Percentiles rank a stretch among this genome's conserved stretches.
Evolutionary conservation across 352 stramenopile genomes (phyloP).

Genomic region (Pythium oligandrum): DNA sequence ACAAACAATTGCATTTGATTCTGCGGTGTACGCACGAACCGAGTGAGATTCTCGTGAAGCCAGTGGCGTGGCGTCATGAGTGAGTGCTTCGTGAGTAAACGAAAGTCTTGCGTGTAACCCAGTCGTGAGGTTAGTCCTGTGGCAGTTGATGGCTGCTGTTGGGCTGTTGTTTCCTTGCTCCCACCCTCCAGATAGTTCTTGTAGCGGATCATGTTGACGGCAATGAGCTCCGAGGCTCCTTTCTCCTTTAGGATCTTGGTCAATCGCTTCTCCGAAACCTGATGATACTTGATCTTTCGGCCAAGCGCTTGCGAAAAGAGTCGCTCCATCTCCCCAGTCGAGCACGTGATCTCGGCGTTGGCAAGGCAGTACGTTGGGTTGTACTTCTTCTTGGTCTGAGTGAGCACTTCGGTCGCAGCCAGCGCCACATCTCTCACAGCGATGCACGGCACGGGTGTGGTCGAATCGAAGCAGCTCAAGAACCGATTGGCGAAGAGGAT

Average conservation of each 20-base stretch:
- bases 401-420: slow-evolving; percentile 45
- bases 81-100: slow-evolving; percentile 38
- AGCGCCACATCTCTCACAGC: slow-evolving; percentile 56
- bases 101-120: slow-evolving; percentile 31
- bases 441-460: slow-evolving; percentile 59
- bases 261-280: slow-evolving; percentile 36
- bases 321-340: slow-evolving; percentile 33
- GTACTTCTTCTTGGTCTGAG: slow-evolving; percentile 34
- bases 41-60: slow-evolving; percentile 28
- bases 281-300: slow-evolving; percentile 47
- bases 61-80: slow-evolving; percentile 40
- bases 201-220: slow-evolving; percentile 40
- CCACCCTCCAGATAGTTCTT: slow-evolving; percentile 40
- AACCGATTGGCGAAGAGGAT: slow-evolving; percentile 65
- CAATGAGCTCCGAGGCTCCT: slow-evolving; percentile 38
- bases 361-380: slow-evolving; percentile 53
- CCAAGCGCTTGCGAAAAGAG: slow-evolving; percentile 31
- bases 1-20: slow-evolving; percentile 81
- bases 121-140: not conserved
- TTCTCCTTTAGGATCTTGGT: slow-evolving; percentile 47
- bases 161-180: too few species aligned
- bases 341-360: slow-evolving; percentile 30
- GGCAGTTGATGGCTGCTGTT: too few species aligned
- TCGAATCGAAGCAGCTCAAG: slow-evolving; percentile 37
- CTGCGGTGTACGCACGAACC: slow-evolving; percentile 46